These are phyloP conservation scores for Selaginella tamariscina DNA, from an alignment of 75 land plant genomes.

Conservation along the genomic window DNA sequence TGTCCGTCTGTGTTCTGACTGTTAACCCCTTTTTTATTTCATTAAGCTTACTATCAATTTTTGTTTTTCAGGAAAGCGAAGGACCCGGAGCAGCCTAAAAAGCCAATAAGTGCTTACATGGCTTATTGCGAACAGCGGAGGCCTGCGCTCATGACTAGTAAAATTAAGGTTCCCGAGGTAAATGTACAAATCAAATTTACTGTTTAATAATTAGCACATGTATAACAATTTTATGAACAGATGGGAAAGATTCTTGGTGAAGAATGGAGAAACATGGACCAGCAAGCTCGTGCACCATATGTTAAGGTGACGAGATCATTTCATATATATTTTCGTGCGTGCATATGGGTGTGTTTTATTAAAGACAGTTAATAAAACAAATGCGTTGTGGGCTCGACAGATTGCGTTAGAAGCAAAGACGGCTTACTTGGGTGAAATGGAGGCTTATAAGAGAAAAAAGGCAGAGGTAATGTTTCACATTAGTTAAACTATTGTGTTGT, in stretches of 20 bases:
- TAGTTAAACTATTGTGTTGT: not conserved
- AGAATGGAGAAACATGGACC: constrained; percentile 70
- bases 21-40: not conserved
- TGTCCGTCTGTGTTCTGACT: not conserved
- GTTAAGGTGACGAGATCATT: constrained; percentile 37
- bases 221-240: constrained; percentile 18
- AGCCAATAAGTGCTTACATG: constrained; percentile 58
- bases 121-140: constrained; percentile 52
- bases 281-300: constrained; percentile 46
- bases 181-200: not conserved
- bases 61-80: constrained; percentile 55
- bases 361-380: constrained; percentile 1
- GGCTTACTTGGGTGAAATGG: constrained; percentile 51
- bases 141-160: constrained; percentile 41
- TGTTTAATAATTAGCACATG: not conserved
- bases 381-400: constrained; percentile 31
- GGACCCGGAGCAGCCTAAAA: constrained; percentile 78
- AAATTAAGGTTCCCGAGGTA: constrained; percentile 50
- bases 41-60: not conserved
- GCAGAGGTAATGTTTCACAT: constrained; percentile 31
- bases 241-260: constrained; percentile 61
- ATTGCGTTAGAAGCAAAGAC: constrained; percentile 40
- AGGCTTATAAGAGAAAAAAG: constrained; percentile 57
- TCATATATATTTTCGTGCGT: not conserved
- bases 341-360: not conserved